These are phyloP conservation scores for Petasospora fabianii DNA, from an alignment of 1,139 yeast species.

Conservation along the genomic window DNA sequence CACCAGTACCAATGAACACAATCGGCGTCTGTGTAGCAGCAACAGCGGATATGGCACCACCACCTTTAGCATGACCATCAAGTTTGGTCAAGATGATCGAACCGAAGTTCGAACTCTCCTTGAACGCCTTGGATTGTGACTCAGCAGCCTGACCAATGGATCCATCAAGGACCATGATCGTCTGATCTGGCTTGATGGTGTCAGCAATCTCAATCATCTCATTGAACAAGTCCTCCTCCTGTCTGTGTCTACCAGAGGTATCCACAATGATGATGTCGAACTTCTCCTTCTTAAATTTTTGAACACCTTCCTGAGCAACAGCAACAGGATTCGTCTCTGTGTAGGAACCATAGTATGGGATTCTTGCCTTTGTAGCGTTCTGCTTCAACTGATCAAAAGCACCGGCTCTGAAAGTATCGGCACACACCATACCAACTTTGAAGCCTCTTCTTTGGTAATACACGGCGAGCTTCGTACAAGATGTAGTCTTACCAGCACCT, in stretches of 20 bases:
- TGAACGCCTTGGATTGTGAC: slow-evolving; percentile 89
- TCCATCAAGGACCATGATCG: slow-evolving; percentile 97
- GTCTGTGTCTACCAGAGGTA: slow-evolving; percentile 97
- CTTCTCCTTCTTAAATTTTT: slow-evolving; percentile 83
- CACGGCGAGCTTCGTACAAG: slow-evolving; percentile 94
- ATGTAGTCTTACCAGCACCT: slow-evolving; percentile 98
- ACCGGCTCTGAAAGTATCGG: slow-evolving; percentile 99
- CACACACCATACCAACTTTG: slow-evolving; percentile 95
- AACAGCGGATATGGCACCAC: slow-evolving; percentile 98
- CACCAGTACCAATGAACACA: slow-evolving; percentile 96
- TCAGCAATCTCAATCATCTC: slow-evolving; percentile 94
- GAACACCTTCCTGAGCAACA: slow-evolving; percentile 90
- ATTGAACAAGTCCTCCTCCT: slow-evolving; percentile 84
- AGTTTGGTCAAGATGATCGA: slow-evolving; percentile 92
- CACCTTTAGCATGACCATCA: slow-evolving; percentile 99
- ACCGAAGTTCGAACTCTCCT: slow-evolving; percentile 90
- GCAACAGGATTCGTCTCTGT: slow-evolving; percentile 94
- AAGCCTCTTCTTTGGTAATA: slow-evolving; percentile 91
- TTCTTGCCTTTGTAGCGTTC: slow-evolving; percentile 91
- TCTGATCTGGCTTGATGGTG: slow-evolving; percentile 85
- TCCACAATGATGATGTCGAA: slow-evolving; percentile 94
- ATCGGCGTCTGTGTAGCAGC: slow-evolving; percentile 98
- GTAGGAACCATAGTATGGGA: slow-evolving; percentile 93
- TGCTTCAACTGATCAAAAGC: slow-evolving; percentile 98
- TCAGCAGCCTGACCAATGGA: slow-evolving; percentile 99